Conservation (phyloP, 257 asterid species). For the Handroanthus guayacan region DNA sequence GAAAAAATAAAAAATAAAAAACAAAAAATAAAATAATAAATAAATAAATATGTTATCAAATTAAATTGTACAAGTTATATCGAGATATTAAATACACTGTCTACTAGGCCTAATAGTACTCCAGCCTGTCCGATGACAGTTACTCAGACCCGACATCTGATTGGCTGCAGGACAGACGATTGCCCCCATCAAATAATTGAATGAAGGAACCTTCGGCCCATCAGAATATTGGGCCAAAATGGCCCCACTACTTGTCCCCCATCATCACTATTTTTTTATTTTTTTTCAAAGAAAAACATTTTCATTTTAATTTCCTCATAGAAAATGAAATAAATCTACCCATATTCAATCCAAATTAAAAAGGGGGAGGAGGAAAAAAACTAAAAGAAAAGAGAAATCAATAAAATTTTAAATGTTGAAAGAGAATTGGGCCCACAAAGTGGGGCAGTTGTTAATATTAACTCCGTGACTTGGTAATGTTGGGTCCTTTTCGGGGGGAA, state of each 20-base stretch:
- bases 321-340: too few species aligned
- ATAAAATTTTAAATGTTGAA: background rate
- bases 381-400: too few species aligned
- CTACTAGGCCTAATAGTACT: constrained; percentile 21
- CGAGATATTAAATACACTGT: background rate
- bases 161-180: constrained; percentile 33
- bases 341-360: background rate
- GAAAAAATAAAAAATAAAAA: too few species aligned
- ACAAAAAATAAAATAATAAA: too few species aligned
- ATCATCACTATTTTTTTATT: too few species aligned
- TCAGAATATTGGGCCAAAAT: constrained; percentile 8
- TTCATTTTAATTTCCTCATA: background rate
- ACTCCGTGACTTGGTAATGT: constrained; percentile 45
- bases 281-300: background rate
- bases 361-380: too few species aligned
- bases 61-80: too few species aligned
- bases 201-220: constrained; percentile 12
- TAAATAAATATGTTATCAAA: too few species aligned
- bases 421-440: background rate
- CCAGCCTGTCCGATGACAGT: constrained; percentile 36
- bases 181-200: constrained; percentile 26
- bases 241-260: constrained; percentile 11
- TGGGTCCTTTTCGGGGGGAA: constrained; percentile 51
- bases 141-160: constrained; percentile 23
- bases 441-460: constrained; percentile 9